phyloP scores from a whole-genome alignment of 495 filamentous ascomycete genomes.

The Penicillium maclennaniae region DNA sequence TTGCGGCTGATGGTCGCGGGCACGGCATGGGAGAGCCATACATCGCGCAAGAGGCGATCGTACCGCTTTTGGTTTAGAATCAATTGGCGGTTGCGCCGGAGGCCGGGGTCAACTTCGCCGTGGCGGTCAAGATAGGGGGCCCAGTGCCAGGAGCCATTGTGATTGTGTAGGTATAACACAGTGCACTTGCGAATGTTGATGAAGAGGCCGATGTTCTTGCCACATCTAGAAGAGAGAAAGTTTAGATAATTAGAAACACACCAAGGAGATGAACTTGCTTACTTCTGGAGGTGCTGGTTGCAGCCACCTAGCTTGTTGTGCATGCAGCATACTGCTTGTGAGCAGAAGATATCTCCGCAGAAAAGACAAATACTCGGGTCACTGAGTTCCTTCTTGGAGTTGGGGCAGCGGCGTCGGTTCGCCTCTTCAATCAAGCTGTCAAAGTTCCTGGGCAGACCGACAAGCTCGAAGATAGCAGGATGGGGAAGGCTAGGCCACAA shows the following conservation, averaged over 20 bases:
- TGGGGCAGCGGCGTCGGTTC: constrained; percentile 79
- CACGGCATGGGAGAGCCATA: constrained; percentile 84
- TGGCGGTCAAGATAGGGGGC: constrained; percentile 95
- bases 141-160: constrained; percentile 76
- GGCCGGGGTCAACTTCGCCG: constrained; percentile 84
- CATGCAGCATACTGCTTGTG: constrained; percentile 87
- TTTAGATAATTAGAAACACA: no score
- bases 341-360: constrained; percentile 94
- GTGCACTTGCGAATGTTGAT: constrained; percentile 95
- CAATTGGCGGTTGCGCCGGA: constrained; percentile 77
- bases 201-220: constrained; percentile 82
- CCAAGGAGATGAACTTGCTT: constrained; percentile 36
- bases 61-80: constrained; percentile 92
- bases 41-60: constrained; percentile 76
- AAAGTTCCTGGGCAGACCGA: constrained; percentile 86
- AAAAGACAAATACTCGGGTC: constrained; percentile 92
- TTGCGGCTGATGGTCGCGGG: constrained; percentile 86
- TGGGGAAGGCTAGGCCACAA: constrained; percentile 61
- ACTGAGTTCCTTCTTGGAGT: constrained; percentile 79
- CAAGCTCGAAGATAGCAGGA: constrained; percentile 87
- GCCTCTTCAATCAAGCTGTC: constrained; percentile 92
- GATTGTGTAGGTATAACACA: constrained; percentile 76
- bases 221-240: constrained; percentile 58
- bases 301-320: constrained; percentile 74
- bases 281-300: constrained; percentile 86